phyloP scores from a whole-genome alignment of 2,329 filamentous ascomycete species.

The Aspergillus intermedius region DNA sequence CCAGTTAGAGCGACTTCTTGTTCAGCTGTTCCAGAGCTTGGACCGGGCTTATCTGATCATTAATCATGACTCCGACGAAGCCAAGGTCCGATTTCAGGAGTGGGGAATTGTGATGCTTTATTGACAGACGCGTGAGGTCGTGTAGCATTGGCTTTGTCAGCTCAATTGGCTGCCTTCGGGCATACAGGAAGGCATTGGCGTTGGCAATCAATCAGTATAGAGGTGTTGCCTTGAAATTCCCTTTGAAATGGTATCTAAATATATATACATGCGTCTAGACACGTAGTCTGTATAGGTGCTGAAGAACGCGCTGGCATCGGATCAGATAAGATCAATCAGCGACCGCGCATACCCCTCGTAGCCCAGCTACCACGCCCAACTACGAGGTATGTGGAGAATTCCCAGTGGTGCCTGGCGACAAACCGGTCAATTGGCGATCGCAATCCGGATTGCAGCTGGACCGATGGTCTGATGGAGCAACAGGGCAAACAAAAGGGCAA shows the following conservation, averaged over 20 bases:
- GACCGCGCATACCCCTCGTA: not conserved
- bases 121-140: constrained; percentile 1
- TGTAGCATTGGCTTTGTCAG: not conserved
- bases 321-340: constrained; percentile 9
- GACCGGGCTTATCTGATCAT: constrained; percentile 16
- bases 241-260: not conserved
- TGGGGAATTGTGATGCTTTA: not conserved
- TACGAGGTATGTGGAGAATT: constrained; percentile 3
- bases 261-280: not conserved
- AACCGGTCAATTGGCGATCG: constrained; percentile 7
- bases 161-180: not conserved
- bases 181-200: not conserved
- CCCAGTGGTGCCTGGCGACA: not conserved
- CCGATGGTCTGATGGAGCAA: constrained; percentile 13
- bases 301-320: constrained; percentile 2
- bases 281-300: not conserved
- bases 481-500: not conserved
- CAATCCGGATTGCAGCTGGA: constrained; percentile 9
- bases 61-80: constrained; percentile 7
- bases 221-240: not conserved
- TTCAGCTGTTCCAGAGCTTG: not conserved
- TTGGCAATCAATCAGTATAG: not conserved
- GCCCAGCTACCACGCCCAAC: not conserved
- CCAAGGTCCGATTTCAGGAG: constrained; percentile 4
- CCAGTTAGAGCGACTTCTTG: not conserved